Base-by-base conservation (phyloP, 805 yeast genomes). In the Myxozyma mucilagina region DNA sequence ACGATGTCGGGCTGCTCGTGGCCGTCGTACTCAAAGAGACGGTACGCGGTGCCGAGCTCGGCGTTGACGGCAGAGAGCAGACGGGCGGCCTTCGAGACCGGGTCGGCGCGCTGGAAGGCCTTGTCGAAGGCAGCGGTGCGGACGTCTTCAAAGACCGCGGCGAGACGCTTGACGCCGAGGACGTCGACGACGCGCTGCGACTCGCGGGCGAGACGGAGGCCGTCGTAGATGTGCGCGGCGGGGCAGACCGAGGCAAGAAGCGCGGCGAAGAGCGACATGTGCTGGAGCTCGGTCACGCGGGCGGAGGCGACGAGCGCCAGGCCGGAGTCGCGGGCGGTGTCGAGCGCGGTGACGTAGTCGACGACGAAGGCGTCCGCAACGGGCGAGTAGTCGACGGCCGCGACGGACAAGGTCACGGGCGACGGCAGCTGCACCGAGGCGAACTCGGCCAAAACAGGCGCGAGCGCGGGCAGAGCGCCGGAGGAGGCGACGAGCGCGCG, bases 171-270 rank as follows among this genome's bases (percentile, higher is more conserved):
- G 57, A 78, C 74, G n/a, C 76, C 69, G 64, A 79, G 47, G 14
- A 72, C 69, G 39, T 65, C 66, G 6, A 64, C 52, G 31, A 65
- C 60, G 44, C 66, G 64, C 66, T 81, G 76, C 72, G 75, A 79
- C 56, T 82, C 80, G 64, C 82, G 83, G 60, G 82, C 71, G 60
- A 83, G 85, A 54, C 84, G 80, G 13, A 88, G 79, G 38, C 97
- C 97, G 73, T 92, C 97, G 72, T 87, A 90, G 64, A 90, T 78
- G 73, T 89, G 86, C 58, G 90, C 72, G 13, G 87, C 80, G 2
- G 96, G 88, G n/a, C 70, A 72, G 32, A 75, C 75, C 47, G 77
- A 68, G 36, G 82, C 78, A 20, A 92, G 76, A 54, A 82, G 87
- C 47, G 85, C 78, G 52, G 90, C 80, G 67, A 90, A 78, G 43